Conservation (phyloP, 257 asterid species). For the Capsicum rhomboideum region DNA sequence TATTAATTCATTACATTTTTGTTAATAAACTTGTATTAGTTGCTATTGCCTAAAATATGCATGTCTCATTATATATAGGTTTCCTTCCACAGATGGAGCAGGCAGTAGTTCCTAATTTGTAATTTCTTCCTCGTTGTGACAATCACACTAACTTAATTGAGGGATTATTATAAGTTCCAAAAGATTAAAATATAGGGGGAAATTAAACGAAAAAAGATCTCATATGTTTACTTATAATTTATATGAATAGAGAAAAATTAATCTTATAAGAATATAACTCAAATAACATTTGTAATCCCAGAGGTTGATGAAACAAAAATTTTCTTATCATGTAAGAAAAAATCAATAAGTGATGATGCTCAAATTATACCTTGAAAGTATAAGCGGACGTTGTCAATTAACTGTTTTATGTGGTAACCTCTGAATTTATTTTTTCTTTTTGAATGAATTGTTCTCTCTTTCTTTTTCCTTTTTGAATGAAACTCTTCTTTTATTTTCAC, state of each 20-base stretch:
- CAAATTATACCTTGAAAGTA: too few species aligned
- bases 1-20: not conserved
- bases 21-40: not conserved
- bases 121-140: not conserved
- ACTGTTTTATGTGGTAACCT: too few species aligned
- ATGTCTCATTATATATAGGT: not conserved
- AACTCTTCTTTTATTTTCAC: too few species aligned
- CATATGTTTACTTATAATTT: not conserved
- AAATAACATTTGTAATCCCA: not conserved
- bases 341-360: too few species aligned
- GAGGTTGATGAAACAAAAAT: not conserved
- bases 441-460: too few species aligned
- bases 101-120: not conserved
- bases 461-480: too few species aligned
- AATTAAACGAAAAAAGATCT: not conserved
- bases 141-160: not conserved
- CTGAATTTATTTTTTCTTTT: too few species aligned
- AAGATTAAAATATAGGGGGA: too few species aligned
- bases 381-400: too few species aligned
- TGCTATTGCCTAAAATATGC: not conserved
- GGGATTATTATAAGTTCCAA: too few species aligned
- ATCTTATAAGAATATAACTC: not conserved
- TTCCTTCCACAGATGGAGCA: not conserved
- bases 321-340: too few species aligned
- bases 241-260: not conserved